Evolutionary conservation across 1,139 yeast genomes (phyloP).

Genomic region (Zygosaccharomyces pseudobailii): DNA sequence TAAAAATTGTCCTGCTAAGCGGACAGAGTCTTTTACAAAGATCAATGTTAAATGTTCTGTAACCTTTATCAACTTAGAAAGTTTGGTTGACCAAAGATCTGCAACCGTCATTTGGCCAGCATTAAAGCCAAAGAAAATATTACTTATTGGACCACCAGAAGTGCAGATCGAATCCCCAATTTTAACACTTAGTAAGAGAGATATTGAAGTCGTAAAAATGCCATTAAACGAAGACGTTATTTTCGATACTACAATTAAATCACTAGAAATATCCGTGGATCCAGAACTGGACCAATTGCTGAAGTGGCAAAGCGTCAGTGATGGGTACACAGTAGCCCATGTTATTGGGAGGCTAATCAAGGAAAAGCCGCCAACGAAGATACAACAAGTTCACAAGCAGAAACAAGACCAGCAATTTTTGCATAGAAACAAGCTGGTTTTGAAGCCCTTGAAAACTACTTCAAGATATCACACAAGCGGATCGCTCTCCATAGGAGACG

Average conservation of each 20-base stretch:
- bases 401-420: slow-evolving; percentile 10
- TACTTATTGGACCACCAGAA: slow-evolving; percentile 49
- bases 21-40: slow-evolving; percentile 37
- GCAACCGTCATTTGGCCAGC: slow-evolving; percentile 72
- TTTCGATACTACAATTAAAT: slow-evolving; percentile 58
- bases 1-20: slow-evolving; percentile 50
- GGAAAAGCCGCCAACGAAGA: slow-evolving; percentile 33
- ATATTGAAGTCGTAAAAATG: slow-evolving; percentile 36
- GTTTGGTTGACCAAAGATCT: slow-evolving; percentile 81
- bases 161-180: slow-evolving; percentile 22
- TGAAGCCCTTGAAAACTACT: slow-evolving; percentile 27
- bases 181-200: slow-evolving; percentile 26
- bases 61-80: slow-evolving; percentile 76
- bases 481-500: slow-evolving; percentile 78
- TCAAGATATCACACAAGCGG: slow-evolving; percentile 24
- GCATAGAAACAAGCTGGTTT: slow-evolving; percentile 22
- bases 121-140: slow-evolving; percentile 70
- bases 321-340: slow-evolving; percentile 78
- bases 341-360: slow-evolving; percentile 66
- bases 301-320: slow-evolving; percentile 81
- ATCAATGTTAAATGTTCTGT: slow-evolving; percentile 63
- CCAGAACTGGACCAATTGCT: slow-evolving; percentile 57
- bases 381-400: slow-evolving; percentile 18
- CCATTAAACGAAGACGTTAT: slow-evolving; percentile 42
- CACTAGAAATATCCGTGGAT: slow-evolving; percentile 70